Evolutionary conservation across 2,329 filamentous ascomycete species (phyloP).

Genomic region (Didymella lethalis): DNA sequence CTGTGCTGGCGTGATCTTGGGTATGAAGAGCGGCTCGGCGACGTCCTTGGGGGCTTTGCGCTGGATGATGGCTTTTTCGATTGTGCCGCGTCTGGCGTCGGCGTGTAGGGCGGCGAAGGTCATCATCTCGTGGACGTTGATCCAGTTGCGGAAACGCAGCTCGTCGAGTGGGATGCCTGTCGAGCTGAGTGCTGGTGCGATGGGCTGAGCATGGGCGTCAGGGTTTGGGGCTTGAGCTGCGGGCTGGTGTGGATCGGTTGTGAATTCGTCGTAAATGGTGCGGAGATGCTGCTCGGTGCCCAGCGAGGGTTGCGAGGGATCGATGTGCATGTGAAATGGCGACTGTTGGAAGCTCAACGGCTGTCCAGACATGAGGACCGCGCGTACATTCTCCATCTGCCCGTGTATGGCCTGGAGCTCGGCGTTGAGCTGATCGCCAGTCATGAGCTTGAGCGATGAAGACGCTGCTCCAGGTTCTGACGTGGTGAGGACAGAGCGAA

Average conservation of each 20-base stretch:
- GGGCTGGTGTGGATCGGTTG: slow-evolving; percentile 51
- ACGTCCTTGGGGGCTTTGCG: slow-evolving; percentile 12
- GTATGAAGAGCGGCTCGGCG: not conserved
- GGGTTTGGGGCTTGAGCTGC: slow-evolving; percentile 18
- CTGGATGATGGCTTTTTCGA: slow-evolving; percentile 25
- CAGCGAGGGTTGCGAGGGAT: slow-evolving; percentile 32
- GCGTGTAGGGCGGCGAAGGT: slow-evolving; percentile 35
- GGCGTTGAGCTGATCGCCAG: slow-evolving; percentile 24
- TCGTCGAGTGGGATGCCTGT: slow-evolving; percentile 55
- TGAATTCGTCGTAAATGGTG: slow-evolving; percentile 55
- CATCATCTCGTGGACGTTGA: slow-evolving; percentile 57
- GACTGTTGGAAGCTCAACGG: slow-evolving; percentile 48
- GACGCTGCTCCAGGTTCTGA: slow-evolving; percentile 4
- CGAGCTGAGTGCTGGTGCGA: slow-evolving; percentile 30
- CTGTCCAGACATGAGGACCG: slow-evolving; percentile 43
- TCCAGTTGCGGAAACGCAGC: slow-evolving; percentile 61
- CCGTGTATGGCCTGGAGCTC: slow-evolving; percentile 33
- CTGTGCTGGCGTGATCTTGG: not conserved
- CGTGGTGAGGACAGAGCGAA: slow-evolving; percentile 2
- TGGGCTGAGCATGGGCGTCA: slow-evolving; percentile 13
- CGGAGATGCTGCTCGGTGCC: slow-evolving; percentile 42
- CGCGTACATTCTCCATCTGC: slow-evolving; percentile 40
- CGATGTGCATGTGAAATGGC: slow-evolving; percentile 50
- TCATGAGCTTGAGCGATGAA: slow-evolving; percentile 19
- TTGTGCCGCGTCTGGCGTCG: slow-evolving; percentile 30